Evolutionary conservation across 495 filamentous ascomycete genomes (phyloP), one percentile per base, ranked within the genome.

Genomic region (Hypoxylon subgilvum): DNA sequence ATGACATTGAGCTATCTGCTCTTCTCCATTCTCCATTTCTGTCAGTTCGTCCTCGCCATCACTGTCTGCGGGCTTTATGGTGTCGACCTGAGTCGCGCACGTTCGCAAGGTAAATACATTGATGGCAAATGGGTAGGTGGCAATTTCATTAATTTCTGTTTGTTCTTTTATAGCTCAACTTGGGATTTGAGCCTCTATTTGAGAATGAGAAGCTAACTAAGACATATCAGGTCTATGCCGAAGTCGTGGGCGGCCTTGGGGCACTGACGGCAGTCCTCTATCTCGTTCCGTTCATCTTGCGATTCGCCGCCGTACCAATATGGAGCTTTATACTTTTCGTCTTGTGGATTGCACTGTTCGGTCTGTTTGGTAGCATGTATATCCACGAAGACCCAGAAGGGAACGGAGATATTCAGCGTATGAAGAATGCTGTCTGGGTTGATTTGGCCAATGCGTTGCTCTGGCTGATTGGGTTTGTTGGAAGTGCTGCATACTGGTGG

Each of bases 351-450:
- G 82, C 82, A 2, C 77, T 94, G 32, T 96, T 96, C 72, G 91
- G 90, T 17, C 65, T 91, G 22, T 95, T 96, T 70, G 92, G 84
- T 42, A 83, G 57, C 35, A 81, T 89, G 78, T 96, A 87, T 77
- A 87, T 94, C 72, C 70, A 86, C 48, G 82, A 82, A 42, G 69
- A 89, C 59, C 65, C 86, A 6, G 76, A 85, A 52, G 82, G 82
- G 22, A 76, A 89, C 68, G 60, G 53, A 12, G 79, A 78, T 16
- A 79, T 91, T 42, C 74, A 78, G 61, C 79, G 88, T 23, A 94
- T 96, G 91, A 88, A 91, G 72, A 84, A 87, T 70, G 90, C 91
- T 21, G 89, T 92, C 22, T 96, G 90, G 90, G 73, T 95, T 17
- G 89, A 92, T 72, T 73, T 95, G 42, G 72, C 83, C 17, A 88